Evolutionary conservation across 768 basidiomycete genomes (phyloP).

Genomic region (Boletus vinaceobasis): DNA sequence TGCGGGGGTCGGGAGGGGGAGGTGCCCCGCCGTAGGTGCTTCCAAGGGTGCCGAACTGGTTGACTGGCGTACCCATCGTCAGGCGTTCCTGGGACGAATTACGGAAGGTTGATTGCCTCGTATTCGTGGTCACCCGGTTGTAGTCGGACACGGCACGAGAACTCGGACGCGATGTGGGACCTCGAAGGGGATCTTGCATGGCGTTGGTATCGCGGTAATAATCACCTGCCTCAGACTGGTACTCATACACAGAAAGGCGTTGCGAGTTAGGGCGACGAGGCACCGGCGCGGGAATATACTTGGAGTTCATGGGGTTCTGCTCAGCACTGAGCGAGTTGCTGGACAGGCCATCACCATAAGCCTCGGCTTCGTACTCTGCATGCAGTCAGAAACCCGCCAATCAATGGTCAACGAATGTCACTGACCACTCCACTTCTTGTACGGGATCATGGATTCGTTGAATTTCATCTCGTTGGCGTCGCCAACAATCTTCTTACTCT

Average conservation of each 20-base stretch:
- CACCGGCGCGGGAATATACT: constrained; percentile 33
- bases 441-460: constrained; percentile 73
- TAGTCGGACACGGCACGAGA: constrained; percentile 30
- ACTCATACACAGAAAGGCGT: constrained; percentile 42
- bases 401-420: constrained; percentile 1
- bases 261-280: constrained; percentile 38
- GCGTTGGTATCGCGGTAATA: constrained; percentile 57
- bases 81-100: constrained; percentile 39
- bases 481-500: constrained; percentile 55
- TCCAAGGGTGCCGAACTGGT: constrained; percentile 33
- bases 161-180: constrained; percentile 28
- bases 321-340: constrained; percentile 43
- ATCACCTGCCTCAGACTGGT: constrained; percentile 47
- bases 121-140: constrained; percentile 27
- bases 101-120: constrained; percentile 25
- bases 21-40: constrained; percentile 40
- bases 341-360: constrained; percentile 48
- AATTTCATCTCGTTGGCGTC: constrained; percentile 63
- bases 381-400: constrained; percentile 10
- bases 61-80: constrained; percentile 33
- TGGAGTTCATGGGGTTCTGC: constrained; percentile 23
- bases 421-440: constrained; percentile 69
- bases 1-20: constrained; percentile 44
- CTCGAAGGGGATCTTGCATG: constrained; percentile 33
- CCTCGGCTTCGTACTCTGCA: constrained; percentile 63